Evolutionary conservation across 345 rosid genomes (phyloP).

Genomic region (Gynandropsis gynandra): DNA sequence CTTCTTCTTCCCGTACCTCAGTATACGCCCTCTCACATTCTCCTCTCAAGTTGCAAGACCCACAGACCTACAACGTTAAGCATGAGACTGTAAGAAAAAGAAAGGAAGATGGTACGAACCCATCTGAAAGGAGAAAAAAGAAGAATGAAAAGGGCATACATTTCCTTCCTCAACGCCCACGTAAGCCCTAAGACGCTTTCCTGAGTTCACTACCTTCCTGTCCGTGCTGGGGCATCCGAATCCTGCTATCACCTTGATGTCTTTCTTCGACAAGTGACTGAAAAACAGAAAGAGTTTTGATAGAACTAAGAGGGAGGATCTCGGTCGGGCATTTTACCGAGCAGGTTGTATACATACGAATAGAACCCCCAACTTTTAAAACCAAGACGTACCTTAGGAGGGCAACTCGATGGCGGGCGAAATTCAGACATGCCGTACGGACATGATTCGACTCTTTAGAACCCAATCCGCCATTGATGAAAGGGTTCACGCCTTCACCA

Average conservation of each 20-base stretch:
- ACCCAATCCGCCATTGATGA: constrained; percentile 29
- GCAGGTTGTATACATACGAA: constrained; percentile 20
- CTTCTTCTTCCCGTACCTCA: constrained; percentile 55
- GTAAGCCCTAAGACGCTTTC: constrained; percentile 71
- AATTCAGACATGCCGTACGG: constrained; percentile 77
- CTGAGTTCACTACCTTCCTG: constrained; percentile 85
- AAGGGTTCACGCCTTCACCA: constrained; percentile 38
- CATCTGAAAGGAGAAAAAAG: background rate
- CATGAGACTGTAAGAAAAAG: background rate
- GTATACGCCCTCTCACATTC: constrained; percentile 81
- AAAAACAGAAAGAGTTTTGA: background rate
- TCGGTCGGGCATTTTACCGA: constrained; percentile 1
- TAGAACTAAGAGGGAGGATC: background rate
- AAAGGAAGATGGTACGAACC: background rate
- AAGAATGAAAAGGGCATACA: constrained; percentile 36
- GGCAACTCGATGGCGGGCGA: constrained; percentile 54
- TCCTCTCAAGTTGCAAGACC: constrained; percentile 82
- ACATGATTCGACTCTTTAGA: constrained; percentile 47
- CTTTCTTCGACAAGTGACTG: constrained; percentile 66
- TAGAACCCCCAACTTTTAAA: background rate
- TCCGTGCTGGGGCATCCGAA: constrained; percentile 89
- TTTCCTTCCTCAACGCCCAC: constrained; percentile 64
- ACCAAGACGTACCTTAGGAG: constrained; percentile 67
- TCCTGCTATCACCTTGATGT: constrained; percentile 53
- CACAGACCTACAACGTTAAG: constrained; percentile 55